Base-by-base conservation (phyloP, 169 alveolate genomes). In the Plasmodium fragile region DNA sequence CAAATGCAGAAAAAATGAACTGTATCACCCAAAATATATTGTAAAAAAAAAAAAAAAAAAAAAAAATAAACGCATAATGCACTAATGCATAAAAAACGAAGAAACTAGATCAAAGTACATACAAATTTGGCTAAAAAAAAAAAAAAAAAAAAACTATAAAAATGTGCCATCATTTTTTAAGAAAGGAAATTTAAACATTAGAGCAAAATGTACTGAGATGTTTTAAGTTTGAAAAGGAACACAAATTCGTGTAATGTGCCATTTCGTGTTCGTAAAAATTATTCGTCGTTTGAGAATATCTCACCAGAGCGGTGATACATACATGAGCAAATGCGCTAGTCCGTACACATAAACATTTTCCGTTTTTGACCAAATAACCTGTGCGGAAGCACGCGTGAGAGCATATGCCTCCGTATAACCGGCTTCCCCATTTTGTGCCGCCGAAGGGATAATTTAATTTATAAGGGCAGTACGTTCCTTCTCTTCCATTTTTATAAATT, bases 261-360 rank as follows among this genome's bases (percentile, higher is more conserved):
- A 65, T 65, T 65, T 18, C 36, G 75, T 65, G 39, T 65, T 65
- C 11, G 41, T 28, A 65, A 25, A 65, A 65, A 65, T 22, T 65
- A 28, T 65, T 65, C 75, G 36, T 65, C 11, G 39, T 65, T 65
- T 65, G 75, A 65, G 75, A 65, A 65, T 65, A 65, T 65, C n/a
- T 7, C 75, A 25, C 11, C 75, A 25, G 30, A 25, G 75, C 3
- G 13, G n/a, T 25, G 41, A 65, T 65, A 0, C 75, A 59, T 59
- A 65, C 75, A 65, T 65, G 36, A 18, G 36, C 13, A 65, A 65
- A 65, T 65, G 75, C 36, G 36, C 30, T 22, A 22, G 36, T 25
- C n/a, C 75, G 75, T 28, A 65, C 36, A 25, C 25, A 65, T 65
- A 65, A 65, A 22, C 41, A 28, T 28, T 25, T 10, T 11, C 36